These are phyloP conservation scores for Nothopassalora personata DNA, from an alignment of 2,329 filamentous ascomycete genomes.

Conservation along the genomic window DNA sequence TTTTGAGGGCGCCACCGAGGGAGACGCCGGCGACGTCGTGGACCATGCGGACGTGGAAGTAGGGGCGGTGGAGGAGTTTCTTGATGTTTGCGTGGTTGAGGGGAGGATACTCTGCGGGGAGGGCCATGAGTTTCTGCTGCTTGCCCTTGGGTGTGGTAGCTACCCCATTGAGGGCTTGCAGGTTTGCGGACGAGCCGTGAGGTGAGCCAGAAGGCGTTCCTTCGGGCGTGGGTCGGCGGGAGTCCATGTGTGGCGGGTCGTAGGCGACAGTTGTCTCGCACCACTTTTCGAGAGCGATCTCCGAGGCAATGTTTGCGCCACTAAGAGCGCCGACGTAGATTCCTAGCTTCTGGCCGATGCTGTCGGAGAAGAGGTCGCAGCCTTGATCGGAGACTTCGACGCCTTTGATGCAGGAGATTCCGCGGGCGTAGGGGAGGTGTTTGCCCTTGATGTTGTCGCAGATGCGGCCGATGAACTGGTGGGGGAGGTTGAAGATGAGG, in stretches of 20 bases:
- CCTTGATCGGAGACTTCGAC: conserved; percentile 85
- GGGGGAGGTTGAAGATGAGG: conserved; percentile 91
- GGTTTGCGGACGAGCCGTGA: conserved; percentile 42
- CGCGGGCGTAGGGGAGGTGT: conserved; percentile 85
- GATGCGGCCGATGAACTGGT: conserved; percentile 88
- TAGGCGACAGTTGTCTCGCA: conserved; percentile 97
- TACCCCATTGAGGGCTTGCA: conserved; percentile 23
- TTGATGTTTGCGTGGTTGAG: conserved; percentile 80
- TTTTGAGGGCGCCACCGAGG: conserved; percentile 90
- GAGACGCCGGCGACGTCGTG: conserved; percentile 96
- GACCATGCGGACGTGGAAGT: conserved; percentile 95
- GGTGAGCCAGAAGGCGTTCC: conserved; percentile 36
- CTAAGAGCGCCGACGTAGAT: conserved; percentile 97
- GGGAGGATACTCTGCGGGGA: conserved; percentile 78
- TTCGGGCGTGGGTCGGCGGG: conserved; percentile 62
- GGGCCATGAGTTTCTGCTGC: conserved; percentile 44
- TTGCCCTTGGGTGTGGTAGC: conserved; percentile 49
- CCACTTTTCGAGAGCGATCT: conserved; percentile 93
- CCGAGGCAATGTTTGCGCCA: conserved; percentile 91
- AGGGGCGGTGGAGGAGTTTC: conserved; percentile 86
- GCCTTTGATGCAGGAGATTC: conserved; percentile 97
- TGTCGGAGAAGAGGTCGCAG: conserved; percentile 87
- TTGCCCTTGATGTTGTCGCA: conserved; percentile 81
- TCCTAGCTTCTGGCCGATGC: conserved; percentile 80
- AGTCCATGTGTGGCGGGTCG: conserved; percentile 85